phyloP scores from a whole-genome alignment of 208 protist genomes.

The Porcisia deanei region DNA sequence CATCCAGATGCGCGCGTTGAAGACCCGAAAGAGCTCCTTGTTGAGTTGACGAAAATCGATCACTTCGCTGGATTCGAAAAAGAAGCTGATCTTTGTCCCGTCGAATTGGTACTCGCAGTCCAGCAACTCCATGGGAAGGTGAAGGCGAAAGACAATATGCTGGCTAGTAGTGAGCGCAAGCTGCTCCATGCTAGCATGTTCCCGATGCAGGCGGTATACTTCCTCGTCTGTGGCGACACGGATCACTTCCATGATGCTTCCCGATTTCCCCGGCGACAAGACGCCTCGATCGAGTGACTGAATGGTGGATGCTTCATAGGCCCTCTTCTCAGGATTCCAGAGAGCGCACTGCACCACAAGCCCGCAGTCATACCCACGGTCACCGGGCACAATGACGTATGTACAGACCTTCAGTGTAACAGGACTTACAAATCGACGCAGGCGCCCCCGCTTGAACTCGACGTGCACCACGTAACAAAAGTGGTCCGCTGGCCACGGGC shows the following conservation, averaged over 20 bases:
- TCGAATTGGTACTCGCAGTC: slow-evolving; percentile 92
- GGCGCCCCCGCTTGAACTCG: slow-evolving; percentile 82
- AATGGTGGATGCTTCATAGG: slow-evolving; percentile 19
- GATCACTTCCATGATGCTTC: slow-evolving; percentile 44
- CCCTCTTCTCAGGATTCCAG: slow-evolving; percentile 35
- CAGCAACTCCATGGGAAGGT: slow-evolving; percentile 74
- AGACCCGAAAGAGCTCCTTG: slow-evolving; percentile 80
- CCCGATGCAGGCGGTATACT: slow-evolving; percentile 49
- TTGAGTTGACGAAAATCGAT: slow-evolving; percentile 85
- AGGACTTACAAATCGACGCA: slow-evolving; percentile 46
- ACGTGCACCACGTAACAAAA: slow-evolving; percentile 65
- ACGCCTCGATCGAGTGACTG: slow-evolving; percentile 15
- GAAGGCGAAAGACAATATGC: slow-evolving; percentile 42
- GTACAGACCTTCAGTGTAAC: slow-evolving; percentile 31
- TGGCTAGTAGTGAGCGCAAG: slow-evolving; percentile 70
- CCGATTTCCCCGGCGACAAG: slow-evolving; percentile 31
- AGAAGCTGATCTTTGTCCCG: slow-evolving; percentile 90
- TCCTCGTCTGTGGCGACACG: slow-evolving; percentile 71
- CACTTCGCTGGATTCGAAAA: slow-evolving; percentile 58
- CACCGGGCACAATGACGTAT: slow-evolving; percentile 85
- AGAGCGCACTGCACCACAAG: slow-evolving; percentile 66
- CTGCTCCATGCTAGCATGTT: slow-evolving; percentile 69
- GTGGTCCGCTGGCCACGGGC: slow-evolving; percentile 31
- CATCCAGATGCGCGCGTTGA: slow-evolving; percentile 90
- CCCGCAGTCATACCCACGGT: slow-evolving; percentile 80